These are phyloP conservation scores for Aquilaria sinensis DNA, from an alignment of 345 rosid genomes.

Conservation along the genomic window DNA sequence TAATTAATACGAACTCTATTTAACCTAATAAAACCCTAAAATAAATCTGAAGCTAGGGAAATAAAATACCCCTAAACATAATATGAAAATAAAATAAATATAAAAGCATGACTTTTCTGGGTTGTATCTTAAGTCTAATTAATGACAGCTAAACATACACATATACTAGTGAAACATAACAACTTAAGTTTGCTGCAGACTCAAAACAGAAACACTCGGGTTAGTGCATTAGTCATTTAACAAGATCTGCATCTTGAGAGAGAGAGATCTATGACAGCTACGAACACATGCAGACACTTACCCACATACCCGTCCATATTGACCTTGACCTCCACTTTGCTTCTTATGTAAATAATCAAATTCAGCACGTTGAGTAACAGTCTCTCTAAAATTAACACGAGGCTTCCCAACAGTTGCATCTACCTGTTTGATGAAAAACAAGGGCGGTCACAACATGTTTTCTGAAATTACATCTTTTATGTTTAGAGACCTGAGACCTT, in stretches of 20 bases:
- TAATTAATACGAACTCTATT: too few species aligned
- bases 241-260: background rate
- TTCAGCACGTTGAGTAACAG: constrained; percentile 78
- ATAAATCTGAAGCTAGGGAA: too few species aligned
- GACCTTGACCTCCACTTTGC: constrained; percentile 99
- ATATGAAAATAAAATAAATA: too few species aligned
- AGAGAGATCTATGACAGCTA: too few species aligned
- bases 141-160: background rate
- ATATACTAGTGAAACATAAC: background rate
- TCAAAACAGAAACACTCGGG: background rate
- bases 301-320: constrained; percentile 92
- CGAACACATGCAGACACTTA: constrained; percentile 20
- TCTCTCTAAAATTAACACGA: constrained; percentile 96
- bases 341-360: constrained; percentile 98
- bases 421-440: constrained; percentile 40
- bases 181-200: background rate
- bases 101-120: too few species aligned
- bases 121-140: too few species aligned
- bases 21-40: too few species aligned
- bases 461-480: background rate
- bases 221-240: background rate
- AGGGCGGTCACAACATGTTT: background rate
- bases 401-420: constrained; percentile 98
- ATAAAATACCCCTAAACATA: too few species aligned
- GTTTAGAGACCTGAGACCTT: constrained; percentile 39